Percentiles rank a stretch among this genome's conserved stretches.
phyloP scores from a whole-genome alignment of 371 early-diverging fungal genomes.

The Saksenaea vasiformis region DNA sequence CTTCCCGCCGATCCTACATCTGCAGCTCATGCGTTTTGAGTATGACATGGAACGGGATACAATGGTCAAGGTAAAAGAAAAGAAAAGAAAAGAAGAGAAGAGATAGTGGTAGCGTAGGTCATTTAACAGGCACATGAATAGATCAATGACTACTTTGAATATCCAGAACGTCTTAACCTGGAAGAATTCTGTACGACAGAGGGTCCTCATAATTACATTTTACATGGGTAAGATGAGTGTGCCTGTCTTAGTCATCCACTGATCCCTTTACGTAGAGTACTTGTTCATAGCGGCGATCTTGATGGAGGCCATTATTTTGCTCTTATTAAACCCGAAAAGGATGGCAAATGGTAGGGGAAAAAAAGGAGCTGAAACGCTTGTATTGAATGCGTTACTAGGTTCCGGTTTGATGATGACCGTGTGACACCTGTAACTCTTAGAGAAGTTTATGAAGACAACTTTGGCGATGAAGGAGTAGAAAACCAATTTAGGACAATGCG shows the following conservation, averaged over 20 bases:
- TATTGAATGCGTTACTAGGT: constrained; percentile 33
- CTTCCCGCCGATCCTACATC: constrained; percentile 95
- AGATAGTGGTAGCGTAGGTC: too few species aligned
- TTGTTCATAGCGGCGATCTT: constrained; percentile 95
- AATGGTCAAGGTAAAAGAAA: constrained; percentile 75
- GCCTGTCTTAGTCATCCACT: constrained; percentile 12
- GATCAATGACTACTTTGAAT: constrained; percentile 97
- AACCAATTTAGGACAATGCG: constrained; percentile 29
- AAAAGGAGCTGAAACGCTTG: neutral
- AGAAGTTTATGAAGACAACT: constrained; percentile 95
- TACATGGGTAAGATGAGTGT: constrained; percentile 68
- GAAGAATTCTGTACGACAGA: constrained; percentile 74
- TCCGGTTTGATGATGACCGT: constrained; percentile 96
- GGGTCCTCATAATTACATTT: constrained; percentile 65
- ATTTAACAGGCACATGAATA: constrained; percentile 14
- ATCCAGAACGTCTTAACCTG: constrained; percentile 84
- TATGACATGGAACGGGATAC: constrained; percentile 87
- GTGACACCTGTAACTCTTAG: constrained; percentile 82
- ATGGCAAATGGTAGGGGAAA: constrained; percentile 69
- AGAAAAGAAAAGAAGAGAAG: neutral
- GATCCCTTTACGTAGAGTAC: constrained; percentile 64
- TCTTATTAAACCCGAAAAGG: constrained; percentile 75
- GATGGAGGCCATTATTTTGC: constrained; percentile 98
- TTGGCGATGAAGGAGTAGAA: constrained; percentile 61
- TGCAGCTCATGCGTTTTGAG: constrained; percentile 97